A percentile compares a stretch with the other conserved stretches of the same genome.
phyloP scores from a whole-genome alignment of 306 rosid genomes.

The Pyrus communis region DNA sequence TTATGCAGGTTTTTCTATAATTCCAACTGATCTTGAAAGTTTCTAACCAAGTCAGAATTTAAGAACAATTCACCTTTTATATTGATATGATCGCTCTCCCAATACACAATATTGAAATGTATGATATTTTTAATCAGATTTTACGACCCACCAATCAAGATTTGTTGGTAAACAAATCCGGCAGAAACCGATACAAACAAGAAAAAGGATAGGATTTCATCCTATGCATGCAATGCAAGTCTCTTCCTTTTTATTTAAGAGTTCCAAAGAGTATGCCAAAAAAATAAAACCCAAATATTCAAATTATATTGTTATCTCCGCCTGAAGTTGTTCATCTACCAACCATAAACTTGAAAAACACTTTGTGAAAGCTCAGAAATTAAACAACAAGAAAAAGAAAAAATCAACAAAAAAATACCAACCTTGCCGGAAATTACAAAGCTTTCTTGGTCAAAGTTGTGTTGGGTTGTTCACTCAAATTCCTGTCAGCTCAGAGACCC shows the following conservation, averaged over 20 bases:
- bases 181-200: conserved; percentile 1
- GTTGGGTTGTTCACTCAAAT: conserved; percentile 11
- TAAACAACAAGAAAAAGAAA: not conserved
- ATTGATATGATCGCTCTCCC: conserved; percentile 4
- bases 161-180: conserved; percentile 12
- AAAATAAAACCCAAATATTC: conserved; percentile 2
- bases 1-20: not conserved
- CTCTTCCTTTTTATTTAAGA: not conserved
- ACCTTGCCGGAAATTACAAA: conserved; percentile 40
- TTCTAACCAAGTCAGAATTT: not conserved
- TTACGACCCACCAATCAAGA: conserved; percentile 24
- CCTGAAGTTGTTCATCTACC: conserved; percentile 68
- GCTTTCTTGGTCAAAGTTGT: conserved; percentile 7
- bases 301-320: conserved; percentile 53
- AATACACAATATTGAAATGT: conserved; percentile 10
- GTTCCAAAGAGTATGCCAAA: conserved; percentile 22
- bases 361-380: not conserved
- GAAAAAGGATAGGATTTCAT: not conserved
- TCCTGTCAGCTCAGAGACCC: conserved; percentile 6
- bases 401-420: conserved; percentile 17
- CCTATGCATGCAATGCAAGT: not conserved
- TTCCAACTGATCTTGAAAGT: not conserved
- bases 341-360: conserved; percentile 23
- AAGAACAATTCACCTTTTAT: conserved; percentile 17
- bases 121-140: conserved; percentile 1